Evolutionary conservation across 1,139 yeast species (phyloP), one percentile per base, ranked within the genome.

Genomic region (Saccharomyces pastorianus): DNA sequence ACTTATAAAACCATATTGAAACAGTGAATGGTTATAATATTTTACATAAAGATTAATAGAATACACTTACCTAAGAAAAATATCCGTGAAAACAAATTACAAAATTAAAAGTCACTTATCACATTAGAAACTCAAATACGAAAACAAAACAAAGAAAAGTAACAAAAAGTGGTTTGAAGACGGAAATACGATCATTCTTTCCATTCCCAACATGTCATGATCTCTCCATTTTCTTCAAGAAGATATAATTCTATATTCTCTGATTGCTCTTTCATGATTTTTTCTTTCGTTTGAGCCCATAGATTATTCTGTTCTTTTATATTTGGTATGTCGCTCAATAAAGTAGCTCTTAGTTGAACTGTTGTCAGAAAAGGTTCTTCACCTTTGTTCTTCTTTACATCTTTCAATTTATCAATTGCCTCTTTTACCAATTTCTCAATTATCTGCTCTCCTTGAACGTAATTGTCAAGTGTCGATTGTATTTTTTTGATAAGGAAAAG

Each of bases 151-250:
- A 11, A 9, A 9, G 6, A 4, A 29, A 29, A 9, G 11, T 9
- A 26, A 32, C 14, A 32, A 14, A 32, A 32, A 32, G 13, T 20
- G 6, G 13, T 8, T 7, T 8, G 6, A 26, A 25, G 11, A 8
- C 9, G 7, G n/a, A 42, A 25, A 25, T 7, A n/a, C 13, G 8
- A 25, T 38, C 29, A 49, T 5, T 38, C 38, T 3, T 34, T 76
- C 95, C 95, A 89, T 63, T 85, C 88, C 96, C 96, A 89, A 17
- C 86, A 88, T 64, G 83, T 81, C 78, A 86, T 79, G 58, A 89
- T 85, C 63, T 89, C 96, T 8, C 96, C 96, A 61, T 84, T 85
- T 48, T 82, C 75, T 65, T 89, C 96, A 56, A 81, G 71, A 42
- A 60, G 58, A 23, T 50, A 58, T 11, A 57, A 49, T 6, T 53